These are phyloP conservation scores for Ceratocystis huliohia DNA, from an alignment of 2,329 filamentous ascomycete genomes.

Conservation along the genomic window DNA sequence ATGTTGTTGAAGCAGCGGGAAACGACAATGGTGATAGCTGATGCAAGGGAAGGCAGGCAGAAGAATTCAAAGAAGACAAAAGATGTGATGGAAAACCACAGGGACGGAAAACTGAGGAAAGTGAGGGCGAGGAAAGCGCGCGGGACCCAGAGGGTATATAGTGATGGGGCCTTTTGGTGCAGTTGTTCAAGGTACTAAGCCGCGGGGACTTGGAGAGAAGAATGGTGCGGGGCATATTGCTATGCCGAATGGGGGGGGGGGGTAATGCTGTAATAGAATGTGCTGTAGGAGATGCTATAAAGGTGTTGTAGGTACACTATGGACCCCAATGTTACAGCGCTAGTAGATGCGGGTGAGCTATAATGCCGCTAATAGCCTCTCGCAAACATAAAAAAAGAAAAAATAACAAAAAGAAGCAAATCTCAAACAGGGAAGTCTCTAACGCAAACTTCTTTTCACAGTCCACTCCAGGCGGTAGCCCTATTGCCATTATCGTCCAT, in stretches of 20 bases:
- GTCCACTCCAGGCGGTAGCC: neutral
- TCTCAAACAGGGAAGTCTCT: neutral
- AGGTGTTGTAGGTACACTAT: no score
- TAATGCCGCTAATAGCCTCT: no score
- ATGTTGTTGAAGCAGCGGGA: neutral
- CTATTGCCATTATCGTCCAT: neutral
- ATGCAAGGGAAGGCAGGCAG: constrained; percentile 6
- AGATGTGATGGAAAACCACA: constrained; percentile 17
- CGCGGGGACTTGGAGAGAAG: constrained; percentile 24
- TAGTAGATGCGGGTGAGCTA: no score
- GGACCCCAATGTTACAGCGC: no score
- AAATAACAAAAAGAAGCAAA: neutral
- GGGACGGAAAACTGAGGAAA: constrained; percentile 20
- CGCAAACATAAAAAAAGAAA: neutral
- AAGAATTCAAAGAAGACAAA: constrained; percentile 16
- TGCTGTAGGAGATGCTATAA: no score
- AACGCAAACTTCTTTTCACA: neutral
- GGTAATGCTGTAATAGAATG: no score
- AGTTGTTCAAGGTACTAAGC: constrained; percentile 10
- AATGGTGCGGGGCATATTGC: constrained; percentile 36
- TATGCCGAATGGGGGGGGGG: no score
- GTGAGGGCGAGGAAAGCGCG: constrained; percentile 21
- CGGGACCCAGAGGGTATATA: constrained; percentile 18
- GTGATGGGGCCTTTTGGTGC: constrained; percentile 7
- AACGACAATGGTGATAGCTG: constrained; percentile 11